A percentile compares a stretch with the other conserved stretches of the same genome.
Evolutionary conservation across 345 rosid species (phyloP).

Genomic region (Triadica sebifera): DNA sequence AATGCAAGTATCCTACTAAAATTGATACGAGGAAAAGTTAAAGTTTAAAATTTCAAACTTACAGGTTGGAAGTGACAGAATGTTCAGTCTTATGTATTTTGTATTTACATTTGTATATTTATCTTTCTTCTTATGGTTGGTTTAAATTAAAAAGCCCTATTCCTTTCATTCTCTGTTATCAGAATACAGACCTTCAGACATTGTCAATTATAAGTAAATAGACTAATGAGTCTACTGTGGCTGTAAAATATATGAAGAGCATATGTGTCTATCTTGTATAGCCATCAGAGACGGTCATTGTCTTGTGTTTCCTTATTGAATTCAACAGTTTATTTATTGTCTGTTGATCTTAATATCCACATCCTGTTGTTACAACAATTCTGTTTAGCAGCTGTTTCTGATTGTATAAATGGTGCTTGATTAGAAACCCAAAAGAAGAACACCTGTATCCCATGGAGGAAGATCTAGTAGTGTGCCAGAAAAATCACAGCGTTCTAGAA

Average conservation of each 20-base stretch:
- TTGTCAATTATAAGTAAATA: background rate
- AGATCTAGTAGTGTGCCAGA: slow-evolving; percentile 77
- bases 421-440: slow-evolving; percentile 93
- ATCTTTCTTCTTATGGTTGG: background rate
- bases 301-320: background rate
- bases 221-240: background rate
- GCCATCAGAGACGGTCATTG: background rate
- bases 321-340: background rate
- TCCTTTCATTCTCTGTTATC: background rate
- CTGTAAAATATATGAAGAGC: background rate
- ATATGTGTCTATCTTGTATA: background rate
- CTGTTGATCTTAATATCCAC: background rate
- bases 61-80: background rate
- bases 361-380: background rate
- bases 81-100: background rate
- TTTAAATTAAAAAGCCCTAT: background rate
- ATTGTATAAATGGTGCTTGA: slow-evolving; percentile 12
- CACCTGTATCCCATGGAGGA: slow-evolving; percentile 74
- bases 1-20: background rate
- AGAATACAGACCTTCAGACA: background rate
- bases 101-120: background rate
- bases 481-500: slow-evolving; percentile 92
- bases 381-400: slow-evolving; percentile 6
- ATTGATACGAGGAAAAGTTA: background rate
- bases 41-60: background rate